Evolutionary conservation across 805 yeast species (phyloP).

Genomic region (Lipomyces yamadae): DNA sequence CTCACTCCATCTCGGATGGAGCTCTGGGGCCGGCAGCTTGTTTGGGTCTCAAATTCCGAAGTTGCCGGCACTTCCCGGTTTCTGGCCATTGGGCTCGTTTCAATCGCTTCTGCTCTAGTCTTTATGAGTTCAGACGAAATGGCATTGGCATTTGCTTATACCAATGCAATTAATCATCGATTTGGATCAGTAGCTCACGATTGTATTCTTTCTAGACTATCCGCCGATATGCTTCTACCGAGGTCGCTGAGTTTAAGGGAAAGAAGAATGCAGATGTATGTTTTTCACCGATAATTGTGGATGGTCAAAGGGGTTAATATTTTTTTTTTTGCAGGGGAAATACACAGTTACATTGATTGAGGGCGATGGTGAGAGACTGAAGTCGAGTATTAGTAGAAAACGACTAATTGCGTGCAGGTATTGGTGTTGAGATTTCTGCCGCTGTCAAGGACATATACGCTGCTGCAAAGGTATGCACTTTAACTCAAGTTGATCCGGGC

Average conservation of each 20-base stretch:
- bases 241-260: slow-evolving; percentile 51
- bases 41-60: neutral
- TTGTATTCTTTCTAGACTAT: neutral
- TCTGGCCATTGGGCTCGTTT: neutral
- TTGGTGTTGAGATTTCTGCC: slow-evolving; percentile 92
- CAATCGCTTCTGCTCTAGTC: neutral
- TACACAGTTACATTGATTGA: slow-evolving; percentile 94
- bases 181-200: neutral
- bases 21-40: neutral
- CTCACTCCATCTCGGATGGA: neutral
- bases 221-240: slow-evolving; percentile 28
- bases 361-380: slow-evolving; percentile 70
- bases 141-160: neutral
- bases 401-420: slow-evolving; percentile 51
- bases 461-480: slow-evolving; percentile 66
- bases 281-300: slow-evolving; percentile 8
- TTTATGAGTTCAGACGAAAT: neutral
- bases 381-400: neutral
- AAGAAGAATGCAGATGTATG: slow-evolving; percentile 47
- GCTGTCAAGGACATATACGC: slow-evolving; percentile 91
- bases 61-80: neutral
- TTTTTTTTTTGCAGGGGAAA: slow-evolving; percentile 57
- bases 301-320: neutral
- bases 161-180: neutral
- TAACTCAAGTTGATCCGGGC: neutral